phyloP scores from a whole-genome alignment of 345 rosid genomes.

The Brassica incana region DNA sequence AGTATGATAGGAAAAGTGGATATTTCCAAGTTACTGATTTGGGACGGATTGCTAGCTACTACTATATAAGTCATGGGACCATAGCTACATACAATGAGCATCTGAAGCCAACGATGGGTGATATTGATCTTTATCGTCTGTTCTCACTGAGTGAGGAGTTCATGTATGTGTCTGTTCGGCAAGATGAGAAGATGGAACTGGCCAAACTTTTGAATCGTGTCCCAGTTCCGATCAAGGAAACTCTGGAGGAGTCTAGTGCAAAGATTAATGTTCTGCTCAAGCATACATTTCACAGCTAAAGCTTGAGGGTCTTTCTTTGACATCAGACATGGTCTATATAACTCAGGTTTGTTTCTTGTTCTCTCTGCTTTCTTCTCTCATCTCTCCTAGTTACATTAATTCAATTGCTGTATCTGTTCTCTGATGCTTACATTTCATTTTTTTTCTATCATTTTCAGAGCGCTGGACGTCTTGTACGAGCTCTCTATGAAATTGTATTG shows the following conservation, averaged over 20 bases:
- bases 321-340: conserved; percentile 90
- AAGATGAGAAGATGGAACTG: conserved; percentile 98
- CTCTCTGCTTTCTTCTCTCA: background rate
- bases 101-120: conserved; percentile 96
- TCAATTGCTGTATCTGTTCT: background rate
- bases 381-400: background rate
- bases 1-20: conserved; percentile 85
- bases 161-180: conserved; percentile 90
- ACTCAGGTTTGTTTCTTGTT: conserved; percentile 65
- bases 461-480: conserved; percentile 92
- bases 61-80: conserved; percentile 89
- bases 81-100: conserved; percentile 89
- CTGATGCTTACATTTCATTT: conserved; percentile 21
- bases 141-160: conserved; percentile 93
- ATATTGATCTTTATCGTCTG: conserved; percentile 82
- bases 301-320: conserved; percentile 95
- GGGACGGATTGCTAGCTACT: conserved; percentile 98
- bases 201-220: conserved; percentile 90
- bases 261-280: conserved; percentile 94
- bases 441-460: conserved; percentile 46
- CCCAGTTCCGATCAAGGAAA: conserved; percentile 94
- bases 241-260: conserved; percentile 94
- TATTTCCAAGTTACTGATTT: conserved; percentile 96
- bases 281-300: conserved; percentile 94
- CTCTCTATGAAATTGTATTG: conserved; percentile 88